Conservation (phyloP, 169 alveolate genomes). For the Fabrea salina region DNA sequence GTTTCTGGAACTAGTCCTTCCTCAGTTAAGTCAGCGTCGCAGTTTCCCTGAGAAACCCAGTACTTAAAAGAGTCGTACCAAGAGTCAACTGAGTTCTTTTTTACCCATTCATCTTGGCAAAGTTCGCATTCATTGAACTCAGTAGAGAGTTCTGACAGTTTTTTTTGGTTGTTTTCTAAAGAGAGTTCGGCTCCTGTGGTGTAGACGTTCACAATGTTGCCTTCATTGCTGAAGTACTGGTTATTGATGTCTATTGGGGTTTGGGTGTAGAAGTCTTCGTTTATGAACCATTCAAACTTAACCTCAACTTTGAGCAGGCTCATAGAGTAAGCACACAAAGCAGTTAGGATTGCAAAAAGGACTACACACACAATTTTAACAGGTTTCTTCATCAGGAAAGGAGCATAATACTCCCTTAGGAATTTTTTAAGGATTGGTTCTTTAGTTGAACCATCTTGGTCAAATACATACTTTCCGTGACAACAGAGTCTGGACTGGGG, state of each 20-base stretch:
- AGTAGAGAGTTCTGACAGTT: not conserved
- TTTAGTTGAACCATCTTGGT: no score
- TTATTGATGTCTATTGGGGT: not conserved
- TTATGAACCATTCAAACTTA: not conserved
- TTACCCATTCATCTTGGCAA: slow-evolving; percentile 1
- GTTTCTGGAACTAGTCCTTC: not conserved
- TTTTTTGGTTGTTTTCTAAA: not conserved
- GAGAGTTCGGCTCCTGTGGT: not conserved
- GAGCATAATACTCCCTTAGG: slow-evolving; percentile 4
- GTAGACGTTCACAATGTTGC: not conserved
- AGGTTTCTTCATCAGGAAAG: not conserved
- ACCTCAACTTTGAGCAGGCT: not conserved
- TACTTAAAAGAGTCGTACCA: not conserved
- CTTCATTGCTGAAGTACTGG: not conserved
- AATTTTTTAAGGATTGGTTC: no score
- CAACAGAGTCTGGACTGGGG: not conserved
- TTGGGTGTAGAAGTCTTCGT: not conserved
- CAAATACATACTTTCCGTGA: no score
- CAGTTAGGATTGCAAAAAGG: not conserved
- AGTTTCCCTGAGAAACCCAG: not conserved
- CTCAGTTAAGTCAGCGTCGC: not conserved
- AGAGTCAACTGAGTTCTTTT: not conserved
- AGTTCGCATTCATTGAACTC: not conserved
- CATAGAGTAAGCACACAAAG: no score
- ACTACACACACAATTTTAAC: not conserved